Percentiles rank a stretch among this genome's conserved stretches.
These are phyloP conservation scores for Cardamine chenopodiifolia DNA, from an alignment of 345 rosid genomes.

Conservation along the genomic window DNA sequence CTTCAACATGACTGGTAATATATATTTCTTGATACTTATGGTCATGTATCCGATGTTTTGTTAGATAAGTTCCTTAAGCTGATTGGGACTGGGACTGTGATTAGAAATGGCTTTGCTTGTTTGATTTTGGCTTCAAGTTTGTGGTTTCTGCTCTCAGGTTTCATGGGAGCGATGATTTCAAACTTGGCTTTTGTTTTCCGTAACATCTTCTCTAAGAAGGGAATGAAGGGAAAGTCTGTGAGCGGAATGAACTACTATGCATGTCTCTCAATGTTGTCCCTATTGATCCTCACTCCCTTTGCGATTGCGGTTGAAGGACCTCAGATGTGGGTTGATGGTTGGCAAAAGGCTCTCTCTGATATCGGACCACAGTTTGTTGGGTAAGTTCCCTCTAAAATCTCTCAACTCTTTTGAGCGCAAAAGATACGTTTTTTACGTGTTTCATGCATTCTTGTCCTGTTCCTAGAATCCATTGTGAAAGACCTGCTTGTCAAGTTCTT, in stretches of 20 bases:
- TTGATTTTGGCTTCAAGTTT: constrained; percentile 2
- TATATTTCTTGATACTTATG: not conserved
- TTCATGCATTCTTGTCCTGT: constrained; percentile 25
- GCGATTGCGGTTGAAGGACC: constrained; percentile 99
- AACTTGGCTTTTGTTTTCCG: constrained; percentile 95
- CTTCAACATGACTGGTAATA: constrained; percentile 92
- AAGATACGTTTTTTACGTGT: not conserved
- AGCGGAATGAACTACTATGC: constrained; percentile 99
- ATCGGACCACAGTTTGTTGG: constrained; percentile 85
- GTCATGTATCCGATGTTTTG: not conserved
- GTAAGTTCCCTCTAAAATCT: constrained; percentile 46
- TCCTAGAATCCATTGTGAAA: constrained; percentile 22
- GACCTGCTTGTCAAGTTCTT: constrained; percentile 32
- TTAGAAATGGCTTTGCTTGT: constrained; percentile 17
- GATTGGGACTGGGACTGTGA: not conserved
- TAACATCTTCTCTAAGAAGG: constrained; percentile 91
- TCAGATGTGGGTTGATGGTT: constrained; percentile 93
- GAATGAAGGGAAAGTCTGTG: constrained; percentile 98
- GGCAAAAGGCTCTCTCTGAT: constrained; percentile 65
- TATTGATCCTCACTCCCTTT: constrained; percentile 87
- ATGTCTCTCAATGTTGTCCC: constrained; percentile 89
- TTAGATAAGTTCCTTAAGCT: not conserved
- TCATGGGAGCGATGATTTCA: constrained; percentile 99
- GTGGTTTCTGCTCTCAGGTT: constrained; percentile 57
- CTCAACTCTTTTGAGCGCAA: not conserved